These are phyloP conservation scores for Colletotrichum orbiculare DNA, from an alignment of 2,329 filamentous ascomycete genomes.

Conservation along the genomic window DNA sequence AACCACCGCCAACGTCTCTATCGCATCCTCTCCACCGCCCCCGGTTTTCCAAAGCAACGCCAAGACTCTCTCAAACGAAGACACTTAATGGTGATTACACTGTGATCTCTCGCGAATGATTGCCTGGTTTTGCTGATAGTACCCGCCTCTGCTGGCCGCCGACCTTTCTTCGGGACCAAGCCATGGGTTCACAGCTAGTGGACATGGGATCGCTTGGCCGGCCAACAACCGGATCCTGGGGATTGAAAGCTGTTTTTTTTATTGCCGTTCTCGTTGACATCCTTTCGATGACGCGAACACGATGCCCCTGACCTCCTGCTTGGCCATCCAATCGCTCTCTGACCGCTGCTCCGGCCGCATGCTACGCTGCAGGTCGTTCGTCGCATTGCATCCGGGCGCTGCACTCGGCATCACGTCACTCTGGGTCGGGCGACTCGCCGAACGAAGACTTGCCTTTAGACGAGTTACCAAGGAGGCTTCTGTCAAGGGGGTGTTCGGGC, in stretches of 20 bases:
- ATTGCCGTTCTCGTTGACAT: no score
- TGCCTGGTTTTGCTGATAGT: no score
- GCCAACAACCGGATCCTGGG: not conserved
- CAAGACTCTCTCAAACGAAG: conserved; percentile 27
- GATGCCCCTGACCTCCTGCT: not conserved
- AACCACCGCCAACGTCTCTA: conserved; percentile 17
- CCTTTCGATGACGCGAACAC: not conserved
- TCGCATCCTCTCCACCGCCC: conserved; percentile 14
- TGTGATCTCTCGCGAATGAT: no score
- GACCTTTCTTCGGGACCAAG: conserved; percentile 2
- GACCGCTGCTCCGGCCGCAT: not conserved
- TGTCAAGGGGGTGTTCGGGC: not conserved
- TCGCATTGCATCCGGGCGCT: not conserved
- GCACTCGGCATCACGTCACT: conserved; percentile 1
- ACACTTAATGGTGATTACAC: no score
- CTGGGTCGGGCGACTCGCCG: not conserved
- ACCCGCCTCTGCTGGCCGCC: not conserved
- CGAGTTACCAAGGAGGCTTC: not conserved
- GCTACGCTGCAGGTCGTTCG: not conserved
- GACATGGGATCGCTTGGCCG: conserved; percentile 12
- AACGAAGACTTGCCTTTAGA: conserved; percentile 1
- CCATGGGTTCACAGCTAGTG: conserved; percentile 12
- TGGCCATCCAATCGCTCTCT: no score
- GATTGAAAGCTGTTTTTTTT: no score
- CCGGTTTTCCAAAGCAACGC: conserved; percentile 34